Evolutionary conservation across 164 flowering plant species (phyloP).

Genomic region (Vitis labrusca): DNA sequence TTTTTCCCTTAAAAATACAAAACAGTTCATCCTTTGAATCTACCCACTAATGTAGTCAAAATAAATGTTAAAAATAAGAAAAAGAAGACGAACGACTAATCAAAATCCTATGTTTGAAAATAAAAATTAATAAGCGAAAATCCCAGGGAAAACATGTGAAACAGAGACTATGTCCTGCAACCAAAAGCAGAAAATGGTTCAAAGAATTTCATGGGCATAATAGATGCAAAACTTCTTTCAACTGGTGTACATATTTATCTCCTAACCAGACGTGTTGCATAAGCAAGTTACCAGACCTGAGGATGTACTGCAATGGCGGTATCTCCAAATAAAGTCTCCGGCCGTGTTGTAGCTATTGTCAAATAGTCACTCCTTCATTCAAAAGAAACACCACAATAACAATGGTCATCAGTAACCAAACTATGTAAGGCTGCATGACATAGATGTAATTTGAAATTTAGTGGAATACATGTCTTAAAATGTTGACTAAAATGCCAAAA

Average conservation of each 20-base stretch:
- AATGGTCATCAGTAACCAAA: neutral
- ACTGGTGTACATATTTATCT: too few relatives aligned
- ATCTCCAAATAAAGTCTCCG: constrained; percentile 96
- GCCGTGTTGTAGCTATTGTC: constrained; percentile 95
- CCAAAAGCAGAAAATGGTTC: neutral
- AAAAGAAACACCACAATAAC: neutral
- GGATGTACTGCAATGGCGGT: constrained; percentile 93
- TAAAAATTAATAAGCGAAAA: neutral
- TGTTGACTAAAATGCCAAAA: too few relatives aligned
- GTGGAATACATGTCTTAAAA: neutral
- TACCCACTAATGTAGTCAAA: neutral
- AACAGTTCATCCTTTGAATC: neutral
- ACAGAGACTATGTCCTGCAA: neutral
- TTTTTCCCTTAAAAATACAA: neutral
- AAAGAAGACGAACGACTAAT: neutral
- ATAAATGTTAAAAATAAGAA: neutral
- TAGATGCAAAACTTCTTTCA: too few relatives aligned
- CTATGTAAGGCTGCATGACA: neutral
- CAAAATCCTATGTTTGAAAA: neutral
- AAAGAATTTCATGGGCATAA: too few relatives aligned
- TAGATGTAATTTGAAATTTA: neutral
- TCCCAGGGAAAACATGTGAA: neutral
- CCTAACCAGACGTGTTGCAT: too few relatives aligned
- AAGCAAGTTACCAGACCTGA: constrained; percentile 43
- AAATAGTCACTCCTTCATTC: constrained; percentile 72